These are phyloP conservation scores for Oryza brachyantha DNA, from an alignment of 176 grass and related monocot species.

Conservation along the genomic window DNA sequence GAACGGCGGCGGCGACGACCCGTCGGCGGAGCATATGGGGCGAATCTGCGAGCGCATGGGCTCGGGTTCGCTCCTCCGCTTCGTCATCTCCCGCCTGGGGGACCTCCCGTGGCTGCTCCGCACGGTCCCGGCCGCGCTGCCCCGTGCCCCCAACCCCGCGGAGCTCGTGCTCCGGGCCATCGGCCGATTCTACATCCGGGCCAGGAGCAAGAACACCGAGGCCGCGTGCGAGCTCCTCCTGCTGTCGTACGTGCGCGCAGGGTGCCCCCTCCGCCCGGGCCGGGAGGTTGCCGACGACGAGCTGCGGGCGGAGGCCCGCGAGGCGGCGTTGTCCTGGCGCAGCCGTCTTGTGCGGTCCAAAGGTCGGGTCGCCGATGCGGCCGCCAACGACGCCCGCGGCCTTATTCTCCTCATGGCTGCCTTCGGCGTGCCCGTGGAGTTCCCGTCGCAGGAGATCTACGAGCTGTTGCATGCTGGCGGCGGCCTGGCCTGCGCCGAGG, in stretches of 20 bases:
- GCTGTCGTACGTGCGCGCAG: slow-evolving; percentile 52
- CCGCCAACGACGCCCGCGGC: slow-evolving; percentile 44
- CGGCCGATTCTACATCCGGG: slow-evolving; percentile 51
- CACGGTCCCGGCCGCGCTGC: slow-evolving; percentile 33
- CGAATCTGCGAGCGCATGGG: slow-evolving; percentile 36
- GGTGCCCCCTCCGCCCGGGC: slow-evolving; percentile 26
- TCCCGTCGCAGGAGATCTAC: slow-evolving; percentile 39
- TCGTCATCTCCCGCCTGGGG: slow-evolving; percentile 21
- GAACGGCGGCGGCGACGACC: not conserved
- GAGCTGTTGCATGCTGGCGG: slow-evolving; percentile 25
- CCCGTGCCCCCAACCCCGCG: slow-evolving; percentile 41
- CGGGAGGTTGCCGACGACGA: not conserved
- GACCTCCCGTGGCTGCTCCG: slow-evolving; percentile 45
- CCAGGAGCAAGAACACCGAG: slow-evolving; percentile 30
- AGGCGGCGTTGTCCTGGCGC: slow-evolving; percentile 46
- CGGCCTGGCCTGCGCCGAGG: slow-evolving; percentile 25
- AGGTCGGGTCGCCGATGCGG: slow-evolving; percentile 27
- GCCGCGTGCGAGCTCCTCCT: slow-evolving; percentile 60
- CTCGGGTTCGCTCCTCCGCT: slow-evolving; percentile 36
- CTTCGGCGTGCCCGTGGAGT: slow-evolving; percentile 48
- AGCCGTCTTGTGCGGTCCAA: slow-evolving; percentile 36
- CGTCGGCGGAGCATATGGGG: slow-evolving; percentile 1
- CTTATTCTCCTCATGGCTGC: slow-evolving; percentile 45
- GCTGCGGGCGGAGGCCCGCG: slow-evolving; percentile 30
- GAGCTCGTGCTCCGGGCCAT: slow-evolving; percentile 48